A percentile compares a stretch with the other conserved stretches of the same genome.
phyloP scores from a whole-genome alignment of 352 stramenopile genomes.

The Phytophthora sp. region DNA sequence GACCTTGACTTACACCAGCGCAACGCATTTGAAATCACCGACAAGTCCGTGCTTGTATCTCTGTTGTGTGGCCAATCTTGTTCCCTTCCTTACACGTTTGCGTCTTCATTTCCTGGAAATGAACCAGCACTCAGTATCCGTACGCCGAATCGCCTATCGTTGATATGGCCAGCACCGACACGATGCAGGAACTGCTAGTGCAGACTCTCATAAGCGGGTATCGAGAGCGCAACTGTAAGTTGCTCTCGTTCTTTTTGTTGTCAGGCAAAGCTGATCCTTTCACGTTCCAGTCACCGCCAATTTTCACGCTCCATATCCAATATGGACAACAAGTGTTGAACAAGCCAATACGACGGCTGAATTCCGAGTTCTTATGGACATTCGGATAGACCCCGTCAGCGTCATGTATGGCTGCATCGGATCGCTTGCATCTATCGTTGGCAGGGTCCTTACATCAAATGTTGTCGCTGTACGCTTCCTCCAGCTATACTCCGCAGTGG shows the following conservation, averaged over 20 bases:
- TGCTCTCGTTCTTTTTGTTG: neutral
- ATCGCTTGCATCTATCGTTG: neutral
- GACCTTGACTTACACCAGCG: conserved; percentile 66
- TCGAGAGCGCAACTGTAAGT: conserved; percentile 56
- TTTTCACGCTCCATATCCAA: conserved; percentile 41
- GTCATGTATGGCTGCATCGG: conserved; percentile 32
- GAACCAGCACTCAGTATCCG: conserved; percentile 37
- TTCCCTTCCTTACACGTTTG: neutral
- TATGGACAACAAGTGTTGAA: conserved; percentile 48
- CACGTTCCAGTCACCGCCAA: conserved; percentile 36
- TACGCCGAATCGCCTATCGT: conserved; percentile 44
- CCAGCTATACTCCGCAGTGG: conserved; percentile 64
- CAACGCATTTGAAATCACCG: conserved; percentile 45
- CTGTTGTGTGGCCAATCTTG: neutral
- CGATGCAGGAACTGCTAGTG: conserved; percentile 44
- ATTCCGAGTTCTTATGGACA: conserved; percentile 49
- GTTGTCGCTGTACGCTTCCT: no score
- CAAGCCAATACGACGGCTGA: neutral
- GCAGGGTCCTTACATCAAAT: neutral
- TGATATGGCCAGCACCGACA: conserved; percentile 46
- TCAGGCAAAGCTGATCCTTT: neutral
- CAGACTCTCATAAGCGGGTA: conserved; percentile 43
- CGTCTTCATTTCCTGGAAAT: no score
- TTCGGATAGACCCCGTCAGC: conserved; percentile 43
- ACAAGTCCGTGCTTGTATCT: conserved; percentile 31